Base-by-base conservation (phyloP, 2,329 filamentous ascomycete genomes). In the Rutstroemia sp. region DNA sequence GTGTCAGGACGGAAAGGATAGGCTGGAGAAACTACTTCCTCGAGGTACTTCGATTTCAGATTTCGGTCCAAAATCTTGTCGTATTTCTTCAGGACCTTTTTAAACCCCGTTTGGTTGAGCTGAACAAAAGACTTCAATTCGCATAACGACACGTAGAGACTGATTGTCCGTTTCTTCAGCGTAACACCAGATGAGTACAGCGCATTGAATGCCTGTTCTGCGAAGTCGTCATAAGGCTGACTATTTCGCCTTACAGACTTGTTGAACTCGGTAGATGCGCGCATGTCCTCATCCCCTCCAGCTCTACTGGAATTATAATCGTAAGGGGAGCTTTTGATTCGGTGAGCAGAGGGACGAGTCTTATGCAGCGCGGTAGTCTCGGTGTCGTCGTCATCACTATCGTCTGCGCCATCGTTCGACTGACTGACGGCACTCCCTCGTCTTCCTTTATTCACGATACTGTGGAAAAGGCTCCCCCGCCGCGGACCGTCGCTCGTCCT, bases 21-120 rank as follows among this genome's bases (percentile, higher is more conserved):
- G 0, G 92, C 88, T 1, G 85, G 77, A 57, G 88, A 83, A 53
- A 99, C 90, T 38, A 81, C 78, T 34, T 82, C 75, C 56, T 82
- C 79, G 71, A 96, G 83, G 70, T 96, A 99, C 47, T 79, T 76
- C 14, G 81, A 76, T 63, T 92, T 91, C 55, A 97, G 77, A 65
- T 86, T 86, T 62, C 86, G 86, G 71, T 96, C 87, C 57, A 96
- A 75, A 57, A 88, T 97, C 77, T 99, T 99, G 78, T 99, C 94
- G 68, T 94, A 99, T 72, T 99, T 99, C 75, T 99, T 99, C 63
- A 97, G 75, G 0, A 95, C 92, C 73, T 99, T 99, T 67, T 86
- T 83, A 74, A 99, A 99, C 12, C 94, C 94, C 0, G 94, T 99
- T 73, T 88, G 88, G 78, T 99, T 99, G 61, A 99, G 82, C 74